Percentiles rank a stretch among this genome's conserved stretches.
These are phyloP conservation scores for Lachnellula occidentalis DNA, from an alignment of 2,329 filamentous ascomycete species.

Conservation along the genomic window DNA sequence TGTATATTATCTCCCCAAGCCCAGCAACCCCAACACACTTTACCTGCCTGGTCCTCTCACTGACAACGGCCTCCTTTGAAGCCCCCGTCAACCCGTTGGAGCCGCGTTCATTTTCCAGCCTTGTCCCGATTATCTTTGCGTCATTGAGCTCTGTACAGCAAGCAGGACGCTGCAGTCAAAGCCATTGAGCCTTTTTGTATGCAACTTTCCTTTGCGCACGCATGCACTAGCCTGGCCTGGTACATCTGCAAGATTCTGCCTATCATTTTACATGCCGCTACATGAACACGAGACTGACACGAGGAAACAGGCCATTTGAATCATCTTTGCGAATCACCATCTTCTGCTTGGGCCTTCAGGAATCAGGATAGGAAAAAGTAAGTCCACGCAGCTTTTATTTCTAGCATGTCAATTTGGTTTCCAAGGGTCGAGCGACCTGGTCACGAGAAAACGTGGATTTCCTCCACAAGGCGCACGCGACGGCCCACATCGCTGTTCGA, in stretches of 20 bases:
- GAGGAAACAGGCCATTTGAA: slow-evolving; percentile 3
- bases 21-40: slow-evolving; percentile 20
- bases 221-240: slow-evolving; percentile 17
- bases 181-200: slow-evolving; percentile 16
- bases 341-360: too few relatives aligned
- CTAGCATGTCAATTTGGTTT: background rate
- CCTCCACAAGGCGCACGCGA: slow-evolving; percentile 15
- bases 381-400: slow-evolving; percentile 8
- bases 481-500: slow-evolving; percentile 13
- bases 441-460: slow-evolving; percentile 21
- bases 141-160: slow-evolving; percentile 17
- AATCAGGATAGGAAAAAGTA: slow-evolving; percentile 1
- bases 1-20: slow-evolving; percentile 29
- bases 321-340: background rate
- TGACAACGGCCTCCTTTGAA: slow-evolving; percentile 21
- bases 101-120: slow-evolving; percentile 13
- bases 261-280: slow-evolving; percentile 5
- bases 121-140: slow-evolving; percentile 18
- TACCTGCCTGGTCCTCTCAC: slow-evolving; percentile 27
- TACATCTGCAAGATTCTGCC: slow-evolving; percentile 13
- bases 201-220: slow-evolving; percentile 17
- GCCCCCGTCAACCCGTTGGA: slow-evolving; percentile 5
- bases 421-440: slow-evolving; percentile 9
- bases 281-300: slow-evolving; percentile 15
- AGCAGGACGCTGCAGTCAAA: slow-evolving; percentile 9